Evolutionary conservation across 768 basidiomycete genomes (phyloP).

Genomic region (Mycena alexandri): DNA sequence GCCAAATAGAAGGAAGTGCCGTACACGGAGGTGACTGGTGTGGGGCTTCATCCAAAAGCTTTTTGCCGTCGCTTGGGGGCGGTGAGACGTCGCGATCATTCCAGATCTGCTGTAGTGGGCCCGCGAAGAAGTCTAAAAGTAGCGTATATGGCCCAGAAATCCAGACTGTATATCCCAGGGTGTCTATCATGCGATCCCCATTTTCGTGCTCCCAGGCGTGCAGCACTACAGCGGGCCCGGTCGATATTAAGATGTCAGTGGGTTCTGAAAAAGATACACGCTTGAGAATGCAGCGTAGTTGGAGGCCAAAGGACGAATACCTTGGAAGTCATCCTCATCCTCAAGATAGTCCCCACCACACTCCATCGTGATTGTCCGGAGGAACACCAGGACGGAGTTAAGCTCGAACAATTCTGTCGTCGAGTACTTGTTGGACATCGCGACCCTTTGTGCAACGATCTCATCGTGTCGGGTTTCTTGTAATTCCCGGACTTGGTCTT

Average conservation of each 20-base stretch:
- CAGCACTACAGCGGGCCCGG: constrained; percentile 10
- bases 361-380: constrained; percentile 1
- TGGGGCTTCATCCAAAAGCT: neutral
- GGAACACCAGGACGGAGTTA: neutral
- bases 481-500: neutral
- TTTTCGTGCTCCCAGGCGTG: neutral
- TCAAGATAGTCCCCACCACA: neutral
- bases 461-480: neutral
- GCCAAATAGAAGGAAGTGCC: neutral
- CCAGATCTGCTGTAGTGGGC: constrained; percentile 9
- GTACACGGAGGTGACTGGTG: constrained; percentile 5
- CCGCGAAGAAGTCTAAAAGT: neutral
- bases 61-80: neutral
- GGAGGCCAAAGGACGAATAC: neutral
- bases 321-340: neutral
- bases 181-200: neutral
- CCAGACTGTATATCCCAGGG: constrained; percentile 1
- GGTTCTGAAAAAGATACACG: neutral
- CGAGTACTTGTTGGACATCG: constrained; percentile 7
- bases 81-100: neutral
- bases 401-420: constrained; percentile 20
- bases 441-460: neutral
- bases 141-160: neutral
- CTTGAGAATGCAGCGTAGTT: neutral
- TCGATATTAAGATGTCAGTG: neutral